Conservation (phyloP, 176 grass and related monocot species). For the Bromus sterilis region DNA sequence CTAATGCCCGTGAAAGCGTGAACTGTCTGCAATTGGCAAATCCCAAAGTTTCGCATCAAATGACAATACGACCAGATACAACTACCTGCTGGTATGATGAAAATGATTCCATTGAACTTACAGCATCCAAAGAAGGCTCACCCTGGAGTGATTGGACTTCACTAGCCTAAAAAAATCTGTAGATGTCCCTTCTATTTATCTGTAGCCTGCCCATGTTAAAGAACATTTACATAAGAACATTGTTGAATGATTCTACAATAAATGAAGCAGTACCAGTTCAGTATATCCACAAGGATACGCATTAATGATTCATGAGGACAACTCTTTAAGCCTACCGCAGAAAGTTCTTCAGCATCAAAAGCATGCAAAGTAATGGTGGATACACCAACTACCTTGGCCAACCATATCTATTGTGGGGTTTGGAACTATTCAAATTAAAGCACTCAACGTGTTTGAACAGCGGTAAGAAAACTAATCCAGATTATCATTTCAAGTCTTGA, state of each 20-base stretch:
- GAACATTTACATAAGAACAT: not conserved
- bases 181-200: not conserved
- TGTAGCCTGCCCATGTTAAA: slow-evolving; percentile 21
- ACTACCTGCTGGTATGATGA: not conserved
- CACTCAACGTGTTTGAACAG: not conserved
- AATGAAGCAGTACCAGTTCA: slow-evolving; percentile 2
- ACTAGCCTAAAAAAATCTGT: slow-evolving; percentile 9
- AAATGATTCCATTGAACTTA: slow-evolving; percentile 14
- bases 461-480: not conserved
- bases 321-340: not conserved
- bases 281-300: slow-evolving; percentile 2
- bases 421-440: slow-evolving; percentile 2
- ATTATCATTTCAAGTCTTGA: not conserved
- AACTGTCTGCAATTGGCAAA: slow-evolving; percentile 19
- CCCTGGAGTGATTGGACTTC: not conserved
- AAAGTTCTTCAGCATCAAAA: not conserved
- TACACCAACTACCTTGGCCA: not conserved
- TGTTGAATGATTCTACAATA: not conserved
- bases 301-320: not conserved
- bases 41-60: slow-evolving; percentile 41
- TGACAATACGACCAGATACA: not conserved
- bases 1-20: slow-evolving; percentile 24
- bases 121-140: slow-evolving; percentile 15
- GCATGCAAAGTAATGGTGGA: slow-evolving; percentile 8
- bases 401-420: not conserved